These are phyloP conservation scores for Angomonas deanei DNA, from an alignment of 208 protist species.

Conservation along the genomic window DNA sequence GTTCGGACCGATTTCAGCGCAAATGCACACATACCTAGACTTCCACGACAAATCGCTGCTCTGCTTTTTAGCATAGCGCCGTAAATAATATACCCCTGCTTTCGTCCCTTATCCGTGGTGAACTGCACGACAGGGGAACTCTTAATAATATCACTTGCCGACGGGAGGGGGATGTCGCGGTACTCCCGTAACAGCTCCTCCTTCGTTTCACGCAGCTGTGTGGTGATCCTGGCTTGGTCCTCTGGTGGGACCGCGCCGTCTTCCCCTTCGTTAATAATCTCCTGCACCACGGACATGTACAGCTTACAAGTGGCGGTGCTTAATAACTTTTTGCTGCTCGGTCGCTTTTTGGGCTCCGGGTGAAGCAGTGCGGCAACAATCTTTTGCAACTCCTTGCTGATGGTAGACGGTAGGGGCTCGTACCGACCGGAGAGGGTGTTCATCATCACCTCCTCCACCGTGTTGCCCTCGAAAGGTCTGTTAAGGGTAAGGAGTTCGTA, in stretches of 20 bases:
- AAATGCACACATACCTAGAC: conserved; percentile 69
- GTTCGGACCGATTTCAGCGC: conserved; percentile 44
- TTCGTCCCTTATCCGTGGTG: no score
- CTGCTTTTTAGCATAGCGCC: conserved; percentile 69
- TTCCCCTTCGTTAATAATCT: conserved; percentile 82
- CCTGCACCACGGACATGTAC: conserved; percentile 60
- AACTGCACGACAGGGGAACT: conserved; percentile 50
- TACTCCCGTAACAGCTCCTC: conserved; percentile 38
- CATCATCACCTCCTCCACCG: conserved; percentile 68
- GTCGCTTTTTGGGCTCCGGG: conserved; percentile 45
- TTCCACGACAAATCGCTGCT: conserved; percentile 75
- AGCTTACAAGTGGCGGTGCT: conserved; percentile 69
- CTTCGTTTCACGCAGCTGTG: conserved; percentile 59
- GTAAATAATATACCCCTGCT: no score
- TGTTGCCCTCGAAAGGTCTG: conserved; percentile 70
- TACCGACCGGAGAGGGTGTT: conserved; percentile 55
- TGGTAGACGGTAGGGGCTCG: conserved; percentile 37
- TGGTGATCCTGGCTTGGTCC: conserved; percentile 40
- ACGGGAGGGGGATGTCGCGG: conserved; percentile 24
- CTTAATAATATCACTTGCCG: conserved; percentile 37
- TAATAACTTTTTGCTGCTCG: conserved; percentile 53
- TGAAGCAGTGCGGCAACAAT: conserved; percentile 47
- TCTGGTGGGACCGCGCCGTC: conserved; percentile 47
- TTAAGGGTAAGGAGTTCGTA: conserved; percentile 85
- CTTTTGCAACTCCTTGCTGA: conserved; percentile 53